Evolutionary conservation across 2,329 filamentous ascomycete genomes (phyloP).

Genomic region (Tricladium varicosporioides): DNA sequence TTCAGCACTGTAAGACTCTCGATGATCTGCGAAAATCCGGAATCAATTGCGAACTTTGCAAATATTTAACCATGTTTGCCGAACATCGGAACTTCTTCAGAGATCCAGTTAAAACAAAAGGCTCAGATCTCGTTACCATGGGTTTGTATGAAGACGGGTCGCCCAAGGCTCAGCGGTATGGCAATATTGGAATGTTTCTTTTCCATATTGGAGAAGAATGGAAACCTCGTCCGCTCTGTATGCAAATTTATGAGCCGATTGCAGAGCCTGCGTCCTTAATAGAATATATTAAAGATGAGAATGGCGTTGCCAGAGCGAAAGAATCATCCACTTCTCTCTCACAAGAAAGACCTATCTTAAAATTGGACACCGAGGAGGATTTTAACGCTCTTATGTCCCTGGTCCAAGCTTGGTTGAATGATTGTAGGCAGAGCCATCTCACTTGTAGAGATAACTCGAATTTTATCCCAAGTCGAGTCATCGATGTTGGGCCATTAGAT

Average conservation of each 20-base stretch:
- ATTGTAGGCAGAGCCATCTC: neutral
- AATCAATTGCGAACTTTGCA: too few species aligned
- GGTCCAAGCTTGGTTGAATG: neutral
- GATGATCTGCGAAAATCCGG: too few species aligned
- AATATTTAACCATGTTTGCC: too few species aligned
- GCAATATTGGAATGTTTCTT: neutral
- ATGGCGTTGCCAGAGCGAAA: neutral
- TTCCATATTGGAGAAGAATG: neutral
- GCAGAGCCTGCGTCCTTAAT: neutral
- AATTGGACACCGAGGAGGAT: neutral
- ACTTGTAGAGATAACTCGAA: neutral
- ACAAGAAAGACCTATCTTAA: neutral
- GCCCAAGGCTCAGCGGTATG: neutral
- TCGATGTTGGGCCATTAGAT: neutral
- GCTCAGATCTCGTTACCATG: too few species aligned
- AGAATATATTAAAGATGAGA: neutral
- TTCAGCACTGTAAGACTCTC: too few species aligned
- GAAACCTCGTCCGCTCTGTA: neutral
- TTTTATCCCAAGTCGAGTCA: neutral
- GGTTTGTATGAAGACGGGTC: too few species aligned
- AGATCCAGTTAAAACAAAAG: too few species aligned
- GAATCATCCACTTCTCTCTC: neutral
- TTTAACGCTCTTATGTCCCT: neutral
- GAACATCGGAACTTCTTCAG: too few species aligned
- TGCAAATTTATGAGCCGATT: neutral